Evolutionary conservation across 495 filamentous ascomycete genomes (phyloP), one percentile per base, ranked within the genome.

Genomic region (Penicillium chermesinum): DNA sequence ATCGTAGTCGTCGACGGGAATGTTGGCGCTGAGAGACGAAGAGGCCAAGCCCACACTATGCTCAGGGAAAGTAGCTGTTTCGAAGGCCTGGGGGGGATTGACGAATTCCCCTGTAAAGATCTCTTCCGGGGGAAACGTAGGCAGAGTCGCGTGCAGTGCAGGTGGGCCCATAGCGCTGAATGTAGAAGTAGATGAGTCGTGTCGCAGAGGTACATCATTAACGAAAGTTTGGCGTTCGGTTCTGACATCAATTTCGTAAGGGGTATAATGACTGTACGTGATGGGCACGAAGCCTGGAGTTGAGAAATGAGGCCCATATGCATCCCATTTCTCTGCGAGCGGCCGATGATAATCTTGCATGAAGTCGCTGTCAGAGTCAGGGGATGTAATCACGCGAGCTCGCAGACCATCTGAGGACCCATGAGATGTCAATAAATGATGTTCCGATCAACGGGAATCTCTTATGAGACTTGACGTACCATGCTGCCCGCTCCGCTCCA

Each of bases 191-290:
- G 85, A 84, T 2, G 88, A 93, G 59, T 96, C 89, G 44, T 85
- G 76, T 15, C 89, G 75, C 14, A 88, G 82, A 2, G 86, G 88
- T 40, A 95, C 77, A 64, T 95, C 88, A 55, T 96, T 89, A 60
- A 98, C 81, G 64, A 88, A 97, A 68, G 89, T 91, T 61, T 97
- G 89, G 52, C 90, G 79, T 67, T 95, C 89, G 1, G 93, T 96
- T 76, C 87, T 90, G 71, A 96, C 85, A 64, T 98, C 93, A 49
- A 96, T 84, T 63, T 96, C 91, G 61, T 94, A 96, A 0, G 89
- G 88, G 14, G 84, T 54, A 46, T 71, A 61, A 53, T 73, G 74
- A 3, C 66, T 70, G 42, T 76, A 77, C 19, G 62, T 22, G 16
- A 62, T 48, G 16, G 59, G 53, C 3, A 37, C 49, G 18, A 71